phyloP scores from a whole-genome alignment of 805 yeast genomes.

The Scheffersomyces ergatensis region DNA sequence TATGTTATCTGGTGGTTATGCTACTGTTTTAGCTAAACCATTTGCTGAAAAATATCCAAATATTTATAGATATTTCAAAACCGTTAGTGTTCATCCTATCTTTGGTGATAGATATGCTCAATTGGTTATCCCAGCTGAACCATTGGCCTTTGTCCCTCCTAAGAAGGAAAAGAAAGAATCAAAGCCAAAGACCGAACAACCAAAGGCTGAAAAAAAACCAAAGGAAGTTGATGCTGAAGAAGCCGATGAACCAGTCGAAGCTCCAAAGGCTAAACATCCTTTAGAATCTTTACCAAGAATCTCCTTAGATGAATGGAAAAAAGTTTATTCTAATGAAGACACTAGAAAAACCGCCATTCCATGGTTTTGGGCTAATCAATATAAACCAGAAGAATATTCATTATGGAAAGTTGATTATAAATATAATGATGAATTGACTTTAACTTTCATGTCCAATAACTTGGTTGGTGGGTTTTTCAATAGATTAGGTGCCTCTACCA shows the following conservation, averaged over 20 bases:
- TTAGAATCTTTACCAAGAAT: constrained; percentile 69
- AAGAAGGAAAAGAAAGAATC: constrained; percentile 69
- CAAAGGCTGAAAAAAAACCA: constrained; percentile 35
- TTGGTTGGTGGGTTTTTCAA: constrained; percentile 96
- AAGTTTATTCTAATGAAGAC: constrained; percentile 94
- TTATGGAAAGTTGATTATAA: constrained; percentile 93
- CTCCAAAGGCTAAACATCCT: constrained; percentile 89
- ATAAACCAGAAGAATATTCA: constrained; percentile 90
- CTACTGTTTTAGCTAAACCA: constrained; percentile 60
- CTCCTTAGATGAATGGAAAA: constrained; percentile 90
- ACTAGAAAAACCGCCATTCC: constrained; percentile 93
- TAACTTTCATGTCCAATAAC: constrained; percentile 98
- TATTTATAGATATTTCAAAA: constrained; percentile 68
- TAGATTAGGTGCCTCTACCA: constrained; percentile 89
- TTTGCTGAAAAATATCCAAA: constrained; percentile 70
- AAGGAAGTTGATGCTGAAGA: constrained; percentile 32
- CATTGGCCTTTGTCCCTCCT: constrained; percentile 66
- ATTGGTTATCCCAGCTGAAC: constrained; percentile 60
- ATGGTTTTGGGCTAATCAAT: constrained; percentile 94
- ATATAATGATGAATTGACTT: constrained; percentile 96
- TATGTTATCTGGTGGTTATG: constrained; percentile 56
- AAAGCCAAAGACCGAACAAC: constrained; percentile 32
- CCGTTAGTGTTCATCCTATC: constrained; percentile 46
- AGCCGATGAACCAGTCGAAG: constrained; percentile 41
- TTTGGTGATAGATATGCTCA: constrained; percentile 48